phyloP scores from a whole-genome alignment of 2,329 filamentous ascomycete genomes.

The Tothia fuscella region DNA sequence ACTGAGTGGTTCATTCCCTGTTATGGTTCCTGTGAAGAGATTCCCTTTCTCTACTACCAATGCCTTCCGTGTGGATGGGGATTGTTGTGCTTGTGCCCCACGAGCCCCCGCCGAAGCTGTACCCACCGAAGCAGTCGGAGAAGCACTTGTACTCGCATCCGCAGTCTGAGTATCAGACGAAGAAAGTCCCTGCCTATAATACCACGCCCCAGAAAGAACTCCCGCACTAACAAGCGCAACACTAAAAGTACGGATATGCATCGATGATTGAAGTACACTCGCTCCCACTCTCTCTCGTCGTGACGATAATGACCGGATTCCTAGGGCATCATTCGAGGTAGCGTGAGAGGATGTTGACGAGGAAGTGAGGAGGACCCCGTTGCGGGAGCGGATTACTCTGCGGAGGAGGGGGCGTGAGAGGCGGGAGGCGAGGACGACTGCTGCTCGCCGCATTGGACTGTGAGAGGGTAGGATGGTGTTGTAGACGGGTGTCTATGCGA shows the following conservation, averaged over 20 bases:
- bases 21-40: slow-evolving; percentile 76
- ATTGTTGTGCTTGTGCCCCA: slow-evolving; percentile 26
- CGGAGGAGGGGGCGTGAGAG: slow-evolving; percentile 50
- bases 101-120: slow-evolving; percentile 12
- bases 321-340: slow-evolving; percentile 7
- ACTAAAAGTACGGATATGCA: slow-evolving; percentile 60
- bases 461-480: neutral
- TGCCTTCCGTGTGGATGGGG: slow-evolving; percentile 44
- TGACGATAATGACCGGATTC: neutral
- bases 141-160: neutral
- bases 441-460: slow-evolving; percentile 62
- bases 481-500: neutral
- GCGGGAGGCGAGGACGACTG: slow-evolving; percentile 54
- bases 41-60: slow-evolving; percentile 84
- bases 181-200: slow-evolving; percentile 28
- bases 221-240: slow-evolving; percentile 57
- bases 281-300: slow-evolving; percentile 13
- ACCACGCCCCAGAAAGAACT: slow-evolving; percentile 63
- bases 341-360: slow-evolving; percentile 12
- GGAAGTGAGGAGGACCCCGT: slow-evolving; percentile 19
- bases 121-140: slow-evolving; percentile 6
- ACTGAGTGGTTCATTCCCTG: slow-evolving; percentile 73
- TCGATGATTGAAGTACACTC: slow-evolving; percentile 51
- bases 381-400: slow-evolving; percentile 42
- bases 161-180: neutral